Evolutionary conservation across 768 basidiomycete species (phyloP), one percentile per base, ranked within the genome.

Genomic region (Peribolospora baueri): DNA sequence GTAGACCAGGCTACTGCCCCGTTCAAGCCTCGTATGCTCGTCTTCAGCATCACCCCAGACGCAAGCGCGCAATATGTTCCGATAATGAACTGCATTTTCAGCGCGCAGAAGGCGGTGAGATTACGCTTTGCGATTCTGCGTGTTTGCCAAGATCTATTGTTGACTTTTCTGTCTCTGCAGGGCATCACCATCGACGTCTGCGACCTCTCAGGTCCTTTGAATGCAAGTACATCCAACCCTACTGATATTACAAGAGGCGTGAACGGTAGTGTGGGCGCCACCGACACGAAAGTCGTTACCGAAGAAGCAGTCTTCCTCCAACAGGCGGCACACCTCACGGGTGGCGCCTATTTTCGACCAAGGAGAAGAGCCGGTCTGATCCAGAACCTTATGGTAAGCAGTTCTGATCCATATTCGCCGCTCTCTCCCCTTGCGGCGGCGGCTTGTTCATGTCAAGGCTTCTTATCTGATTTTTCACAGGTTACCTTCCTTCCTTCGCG

Each of bases 51-150:
- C 54, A 91, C 90, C 8, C 84, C 85, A 11, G 84, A 91, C 68
- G 73, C 81, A 39, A 81, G 84, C 7, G 75, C 80, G 6, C 85
- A 88, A 7, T 98, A 98, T 68, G 91, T 97, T 51, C 85, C 91
- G 37, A 80, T 97, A 65, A 98, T 98, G 93, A 97, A 97, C 66
- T 81, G 88, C 54, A 97, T 97, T 51, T 98, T 98, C 69, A 88
- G 90, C 13, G 93, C 93, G 4, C 93, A 98, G 68, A 98, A 98
- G 71, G 73, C 87, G 61, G 91, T 84, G 59, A 61, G 80, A 68
- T 55, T 50, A 52, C 42, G 6, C 54, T 46, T 54, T 3, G 59
- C 51, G 39, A 0, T 14, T 13, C 47, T 37, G 42, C 14, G 11
- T 42, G 5, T 46, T 42, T 25, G 48, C 41, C 48, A 5, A 7